These are phyloP conservation scores for Trichosporon sp. DNA, from an alignment of 1,284 basidiomycete species.

Conservation along the genomic window DNA sequence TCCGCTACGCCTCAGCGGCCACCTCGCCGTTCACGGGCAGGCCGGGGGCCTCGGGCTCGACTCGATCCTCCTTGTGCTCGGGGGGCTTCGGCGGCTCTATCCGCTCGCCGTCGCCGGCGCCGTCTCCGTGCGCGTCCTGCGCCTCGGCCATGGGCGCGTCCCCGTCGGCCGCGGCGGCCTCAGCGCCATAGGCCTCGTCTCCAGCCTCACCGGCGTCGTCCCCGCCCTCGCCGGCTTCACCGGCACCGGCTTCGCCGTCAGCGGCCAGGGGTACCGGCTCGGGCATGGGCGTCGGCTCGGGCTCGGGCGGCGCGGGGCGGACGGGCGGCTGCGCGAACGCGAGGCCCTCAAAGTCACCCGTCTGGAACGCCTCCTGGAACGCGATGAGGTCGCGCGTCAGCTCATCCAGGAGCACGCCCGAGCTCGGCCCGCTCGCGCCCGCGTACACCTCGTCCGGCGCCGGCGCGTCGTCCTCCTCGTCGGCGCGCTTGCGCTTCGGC, in stretches of 20 bases:
- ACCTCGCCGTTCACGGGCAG: background rate
- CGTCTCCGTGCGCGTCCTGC: no score
- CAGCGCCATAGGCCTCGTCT: no score
- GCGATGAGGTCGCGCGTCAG: slow-evolving; percentile 77
- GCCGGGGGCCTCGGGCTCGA: background rate
- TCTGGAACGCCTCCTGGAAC: slow-evolving; percentile 80
- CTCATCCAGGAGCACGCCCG: slow-evolving; percentile 67
- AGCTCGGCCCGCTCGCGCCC: background rate
- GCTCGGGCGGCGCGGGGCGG: background rate
- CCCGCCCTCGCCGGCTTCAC: background rate
- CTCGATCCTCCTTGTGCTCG: background rate
- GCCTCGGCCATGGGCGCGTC: background rate
- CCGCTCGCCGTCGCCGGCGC: background rate
- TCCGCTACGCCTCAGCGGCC: background rate
- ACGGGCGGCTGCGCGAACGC: slow-evolving; percentile 25
- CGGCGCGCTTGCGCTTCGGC: background rate
- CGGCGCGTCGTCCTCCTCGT: slow-evolving; percentile 8
- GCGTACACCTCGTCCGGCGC: background rate
- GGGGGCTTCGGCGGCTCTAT: background rate
- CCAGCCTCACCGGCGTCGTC: background rate
- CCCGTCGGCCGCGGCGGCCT: background rate
- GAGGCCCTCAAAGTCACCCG: slow-evolving; percentile 41
- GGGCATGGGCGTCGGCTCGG: background rate
- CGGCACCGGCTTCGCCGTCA: background rate
- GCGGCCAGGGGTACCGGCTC: background rate